These are phyloP conservation scores for Codiaeum variegatum DNA, from an alignment of 441 rosid genomes.

Conservation along the genomic window DNA sequence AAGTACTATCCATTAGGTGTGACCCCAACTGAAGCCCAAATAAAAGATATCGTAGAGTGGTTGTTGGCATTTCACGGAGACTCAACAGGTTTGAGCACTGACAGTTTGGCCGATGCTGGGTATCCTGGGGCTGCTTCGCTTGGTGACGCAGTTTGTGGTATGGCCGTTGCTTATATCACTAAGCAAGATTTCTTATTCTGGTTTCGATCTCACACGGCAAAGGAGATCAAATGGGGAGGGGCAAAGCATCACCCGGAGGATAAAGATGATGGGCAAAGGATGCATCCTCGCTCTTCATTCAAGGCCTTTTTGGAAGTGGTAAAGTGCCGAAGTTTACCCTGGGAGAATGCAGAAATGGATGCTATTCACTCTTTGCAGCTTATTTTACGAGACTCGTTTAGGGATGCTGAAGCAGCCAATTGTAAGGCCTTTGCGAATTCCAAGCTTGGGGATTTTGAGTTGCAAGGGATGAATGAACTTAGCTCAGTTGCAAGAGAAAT, in stretches of 20 bases:
- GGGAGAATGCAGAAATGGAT: conserved; percentile 98
- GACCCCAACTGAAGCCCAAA: conserved; percentile 77
- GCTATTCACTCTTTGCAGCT: conserved; percentile 95
- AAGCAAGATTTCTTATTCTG: conserved; percentile 79
- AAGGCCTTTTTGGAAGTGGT: conserved; percentile 95
- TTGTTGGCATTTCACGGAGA: conserved; percentile 73
- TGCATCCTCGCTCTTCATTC: conserved; percentile 95
- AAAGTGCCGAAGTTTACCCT: conserved; percentile 79
- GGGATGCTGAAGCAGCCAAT: conserved; percentile 62
- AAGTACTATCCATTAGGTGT: conserved; percentile 70
- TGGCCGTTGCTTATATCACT: conserved; percentile 93
- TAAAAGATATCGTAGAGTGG: conserved; percentile 82
- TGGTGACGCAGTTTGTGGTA: conserved; percentile 94
- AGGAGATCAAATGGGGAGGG: conserved; percentile 98
- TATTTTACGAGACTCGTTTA: conserved; percentile 80
- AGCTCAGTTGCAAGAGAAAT: conserved; percentile 96
- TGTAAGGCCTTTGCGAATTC: conserved; percentile 54
- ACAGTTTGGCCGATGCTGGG: conserved; percentile 89
- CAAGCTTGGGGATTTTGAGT: conserved; percentile 44
- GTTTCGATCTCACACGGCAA: conserved; percentile 89
- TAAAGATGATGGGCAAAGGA: conserved; percentile 87
- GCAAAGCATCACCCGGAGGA: conserved; percentile 96
- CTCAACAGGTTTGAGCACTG: conserved; percentile 90
- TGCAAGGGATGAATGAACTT: conserved; percentile 80
- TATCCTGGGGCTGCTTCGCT: conserved; percentile 77